Evolutionary conservation across 2,329 filamentous ascomycete species (phyloP), one percentile per base, ranked within the genome.

Genomic region (Tolypocladium guangdongense): DNA sequence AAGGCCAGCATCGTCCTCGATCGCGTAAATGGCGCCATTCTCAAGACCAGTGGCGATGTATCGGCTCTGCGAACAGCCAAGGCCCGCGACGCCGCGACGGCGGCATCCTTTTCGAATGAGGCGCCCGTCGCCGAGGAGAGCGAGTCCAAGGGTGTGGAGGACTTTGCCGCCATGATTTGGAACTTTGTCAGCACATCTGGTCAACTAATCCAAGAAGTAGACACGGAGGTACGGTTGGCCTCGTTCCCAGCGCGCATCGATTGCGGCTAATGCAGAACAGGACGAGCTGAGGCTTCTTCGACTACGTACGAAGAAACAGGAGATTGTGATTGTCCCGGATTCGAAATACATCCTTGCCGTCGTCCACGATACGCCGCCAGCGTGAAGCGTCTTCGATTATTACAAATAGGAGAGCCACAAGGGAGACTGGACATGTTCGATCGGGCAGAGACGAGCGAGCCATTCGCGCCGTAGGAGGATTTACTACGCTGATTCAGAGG

Each of bases 281-380:
- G 88, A 93, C 62, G 88, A 91, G 65, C 70, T 91, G 57, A 90
- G 85, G 70, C 74, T 93, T 49, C 69, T 93, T 51, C 78, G 88
- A 57, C 66, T 95, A 58, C 80, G 89, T 59, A 92, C 88, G n/a
- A 90, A 84, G 74, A 90, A 88, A 68, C 87, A 90, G 61, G 89
- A 95, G 68, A 72, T 93, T 57, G 86, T 93, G 55, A 88, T 93
- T 63, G 86, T 92, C 22, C 88, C 87, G 67, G 88, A 92, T 67
- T 64, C 80, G 41, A 90, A 88, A 64, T 95, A 88, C 68, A 74
- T 93, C 48, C 77, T 92, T 38, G 82, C 91, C 52, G 85, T 90
- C 38, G 80, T 92, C 53, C 88, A 92, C 70, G 88, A 91, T 65
- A 90, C 87, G n/a, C 84, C 87, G 39, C 78, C 82, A 10, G 83